phyloP scores from a whole-genome alignment of 2,329 filamentous ascomycete genomes.

The Aspergillus terreus region DNA sequence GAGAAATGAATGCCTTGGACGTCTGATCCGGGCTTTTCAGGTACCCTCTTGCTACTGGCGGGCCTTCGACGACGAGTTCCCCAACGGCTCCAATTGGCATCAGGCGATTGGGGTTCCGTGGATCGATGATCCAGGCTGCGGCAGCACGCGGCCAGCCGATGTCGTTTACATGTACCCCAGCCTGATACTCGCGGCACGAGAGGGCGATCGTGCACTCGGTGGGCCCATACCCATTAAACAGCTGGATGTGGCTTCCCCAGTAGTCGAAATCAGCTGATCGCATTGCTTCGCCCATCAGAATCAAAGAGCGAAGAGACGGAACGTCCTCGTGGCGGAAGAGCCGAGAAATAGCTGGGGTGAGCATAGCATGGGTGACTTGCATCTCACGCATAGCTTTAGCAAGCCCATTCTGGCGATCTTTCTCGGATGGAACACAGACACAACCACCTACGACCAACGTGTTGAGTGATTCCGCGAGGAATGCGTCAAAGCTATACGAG shows the following conservation, averaged over 20 bases:
- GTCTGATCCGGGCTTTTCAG: too few species aligned
- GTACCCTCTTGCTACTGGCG: too few species aligned
- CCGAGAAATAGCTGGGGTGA: conserved; percentile 16
- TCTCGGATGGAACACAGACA: conserved; percentile 11
- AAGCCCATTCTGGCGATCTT: not conserved
- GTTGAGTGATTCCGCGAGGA: conserved; percentile 7
- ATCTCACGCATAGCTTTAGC: conserved; percentile 3
- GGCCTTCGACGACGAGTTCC: conserved; percentile 1
- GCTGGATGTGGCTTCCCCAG: too few species aligned
- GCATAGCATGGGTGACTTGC: conserved; percentile 9
- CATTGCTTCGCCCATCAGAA: not conserved
- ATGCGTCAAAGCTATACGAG: conserved; percentile 23
- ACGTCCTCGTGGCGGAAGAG: not conserved
- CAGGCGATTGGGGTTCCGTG: not conserved
- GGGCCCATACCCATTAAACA: too few species aligned
- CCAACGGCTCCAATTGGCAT: conserved; percentile 9
- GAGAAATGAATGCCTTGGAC: too few species aligned
- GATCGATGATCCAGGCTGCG: too few species aligned
- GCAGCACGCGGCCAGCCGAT: too few species aligned
- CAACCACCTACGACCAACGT: conserved; percentile 11
- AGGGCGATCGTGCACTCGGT: too few species aligned
- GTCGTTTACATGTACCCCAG: too few species aligned
- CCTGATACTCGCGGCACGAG: too few species aligned
- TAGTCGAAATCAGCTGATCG: not conserved
- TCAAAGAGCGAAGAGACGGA: not conserved